Conservation (phyloP, 208 protist species). For the Borovskyia barvae region DNA sequence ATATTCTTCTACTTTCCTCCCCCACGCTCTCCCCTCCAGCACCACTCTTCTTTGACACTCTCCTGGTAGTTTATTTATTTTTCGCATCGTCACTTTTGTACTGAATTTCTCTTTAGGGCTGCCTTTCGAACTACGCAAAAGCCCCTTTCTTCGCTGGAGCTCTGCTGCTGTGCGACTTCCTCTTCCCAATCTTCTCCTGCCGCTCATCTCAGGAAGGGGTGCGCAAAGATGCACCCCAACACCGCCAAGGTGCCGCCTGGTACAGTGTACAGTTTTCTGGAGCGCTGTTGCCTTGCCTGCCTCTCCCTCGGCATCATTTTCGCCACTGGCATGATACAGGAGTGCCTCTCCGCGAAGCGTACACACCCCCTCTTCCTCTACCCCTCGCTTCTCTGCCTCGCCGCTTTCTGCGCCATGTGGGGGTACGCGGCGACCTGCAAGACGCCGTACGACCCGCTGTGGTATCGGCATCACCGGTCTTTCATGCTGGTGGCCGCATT, state of each 20-base stretch:
- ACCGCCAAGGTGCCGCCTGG: conserved; percentile 19
- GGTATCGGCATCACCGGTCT: conserved; percentile 60
- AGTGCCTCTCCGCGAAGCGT: conserved; percentile 46
- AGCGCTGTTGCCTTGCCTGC: conserved; percentile 11
- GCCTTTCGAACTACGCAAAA: no score
- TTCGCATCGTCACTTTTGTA: no score
- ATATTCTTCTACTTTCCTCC: no score
- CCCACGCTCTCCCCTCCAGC: no score
- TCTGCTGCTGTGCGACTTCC: no score
- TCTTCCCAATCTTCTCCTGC: no score
- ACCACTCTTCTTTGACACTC: no score
- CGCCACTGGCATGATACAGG: conserved; percentile 38
- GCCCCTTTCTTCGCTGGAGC: no score
- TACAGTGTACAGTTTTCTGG: conserved; percentile 21
- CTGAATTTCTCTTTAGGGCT: no score
- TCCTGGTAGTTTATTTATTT: no score
- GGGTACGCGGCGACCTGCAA: conserved; percentile 53
- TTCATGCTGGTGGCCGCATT: conserved; percentile 37
- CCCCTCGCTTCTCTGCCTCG: conserved; percentile 45
- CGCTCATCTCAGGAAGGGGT: no score
- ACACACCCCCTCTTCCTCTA: conserved; percentile 40
- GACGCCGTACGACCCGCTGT: conserved; percentile 49
- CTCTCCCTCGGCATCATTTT: conserved; percentile 34
- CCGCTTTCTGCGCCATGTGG: conserved; percentile 69
- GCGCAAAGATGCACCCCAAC: conserved; percentile 35